Evolutionary conservation across 352 stramenopile species (phyloP).

Genomic region (Plasmopara halstedii): DNA sequence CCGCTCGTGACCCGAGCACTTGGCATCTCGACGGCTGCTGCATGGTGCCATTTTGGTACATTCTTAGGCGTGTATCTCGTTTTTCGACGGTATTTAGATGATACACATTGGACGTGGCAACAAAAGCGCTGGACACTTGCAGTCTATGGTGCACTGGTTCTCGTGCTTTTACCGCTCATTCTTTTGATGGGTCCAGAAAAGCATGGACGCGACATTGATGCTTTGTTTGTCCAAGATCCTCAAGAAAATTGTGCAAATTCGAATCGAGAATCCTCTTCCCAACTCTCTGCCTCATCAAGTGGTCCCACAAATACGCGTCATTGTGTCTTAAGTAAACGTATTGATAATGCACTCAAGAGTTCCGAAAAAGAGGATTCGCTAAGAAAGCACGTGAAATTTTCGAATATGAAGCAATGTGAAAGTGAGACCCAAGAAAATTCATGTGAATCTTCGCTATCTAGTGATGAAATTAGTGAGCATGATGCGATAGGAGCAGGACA

Average conservation of each 20-base stretch:
- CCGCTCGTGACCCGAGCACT: slow-evolving; percentile 35
- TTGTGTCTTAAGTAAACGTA: not conserved
- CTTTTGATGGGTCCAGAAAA: slow-evolving; percentile 29
- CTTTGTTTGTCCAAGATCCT: slow-evolving; percentile 19
- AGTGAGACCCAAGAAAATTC: too few species aligned
- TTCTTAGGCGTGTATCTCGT: slow-evolving; percentile 30
- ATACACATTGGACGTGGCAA: slow-evolving; percentile 19
- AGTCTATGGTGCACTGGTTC: slow-evolving; percentile 6
- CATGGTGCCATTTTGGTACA: slow-evolving; percentile 32
- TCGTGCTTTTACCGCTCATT: slow-evolving; percentile 22
- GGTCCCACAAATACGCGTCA: too few species aligned
- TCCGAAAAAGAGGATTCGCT: slow-evolving; percentile 15
- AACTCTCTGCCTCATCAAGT: slow-evolving; percentile 10
- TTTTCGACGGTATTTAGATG: slow-evolving; percentile 17
- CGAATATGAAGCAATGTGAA: too few species aligned
- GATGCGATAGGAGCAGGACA: slow-evolving; percentile 12
- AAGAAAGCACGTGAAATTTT: too few species aligned
- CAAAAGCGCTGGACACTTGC: slow-evolving; percentile 22
- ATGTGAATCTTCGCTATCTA: too few species aligned
- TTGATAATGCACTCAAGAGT: not conserved
- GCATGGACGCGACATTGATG: slow-evolving; percentile 30
- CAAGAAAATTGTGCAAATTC: slow-evolving; percentile 4
- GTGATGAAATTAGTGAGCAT: too few species aligned
- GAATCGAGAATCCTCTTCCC: slow-evolving; percentile 10
- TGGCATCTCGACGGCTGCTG: slow-evolving; percentile 29